Evolutionary conservation across 176 grass and related monocot genomes (phyloP), one percentile per base, ranked within the genome.

Genomic region (Lolium rigidum): DNA sequence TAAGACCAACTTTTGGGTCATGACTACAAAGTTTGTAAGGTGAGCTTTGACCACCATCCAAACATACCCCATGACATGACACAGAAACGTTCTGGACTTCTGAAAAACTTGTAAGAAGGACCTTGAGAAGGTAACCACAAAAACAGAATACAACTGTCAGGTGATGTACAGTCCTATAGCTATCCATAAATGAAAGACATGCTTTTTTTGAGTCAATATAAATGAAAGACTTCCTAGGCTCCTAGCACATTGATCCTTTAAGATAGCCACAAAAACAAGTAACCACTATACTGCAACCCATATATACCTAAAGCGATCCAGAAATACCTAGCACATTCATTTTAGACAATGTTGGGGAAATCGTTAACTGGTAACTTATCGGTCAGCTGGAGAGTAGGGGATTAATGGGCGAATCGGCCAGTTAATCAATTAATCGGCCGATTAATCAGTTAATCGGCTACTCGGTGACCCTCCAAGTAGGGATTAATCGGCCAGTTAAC

Each of bases 231-330:
- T 76, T 76, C 24, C 37, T 46, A 43, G 41, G 41, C 41, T 43
- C 41, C 41, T 43, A 70, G 11, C 17, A 10, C 2, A 65, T 58
- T 54, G 1, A 51, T 50, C 44, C 55, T 82, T 47, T 54, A 65
- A 83, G 6, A 65, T 3, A 65, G 79, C 3, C 8, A 79, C 58
- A 57, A 74, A 74, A 80, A 80, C 2, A 6, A 31, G 39, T 72
- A 21, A 73, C 31, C 55, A 47, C 20, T 83, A 83, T 49, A 71
- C 2, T 66, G 47, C 10, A 9, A 86, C 50, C 50, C 20, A 54
- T 2, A 78, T 72, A 66, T 55, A 72, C 11, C 13, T 37, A 47
- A 35, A 83, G 58, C 2, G 43, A 74, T 24, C 21, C 12, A 50
- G 16, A 50, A 50, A 2, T 75, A 75, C 24, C 35, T 54, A 44